Evolutionary conservation across 805 yeast genomes (phyloP), one percentile per base, ranked within the genome.

Genomic region (Grigorovia yakushimaensis): DNA sequence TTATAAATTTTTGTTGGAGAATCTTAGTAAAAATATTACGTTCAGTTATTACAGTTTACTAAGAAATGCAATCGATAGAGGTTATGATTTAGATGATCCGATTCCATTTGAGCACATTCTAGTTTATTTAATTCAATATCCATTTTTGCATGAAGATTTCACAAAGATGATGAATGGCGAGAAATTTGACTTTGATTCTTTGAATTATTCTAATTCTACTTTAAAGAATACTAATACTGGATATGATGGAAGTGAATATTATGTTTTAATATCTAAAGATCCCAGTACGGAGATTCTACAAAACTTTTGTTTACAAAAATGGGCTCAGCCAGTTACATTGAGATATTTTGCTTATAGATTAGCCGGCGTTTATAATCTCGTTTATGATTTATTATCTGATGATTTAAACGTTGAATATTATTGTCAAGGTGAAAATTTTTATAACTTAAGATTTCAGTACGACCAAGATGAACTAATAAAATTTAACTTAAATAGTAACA

Each of bases 311-410:
- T 52, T 42, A 10, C 48, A 56, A 2, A 20, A 4, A 18, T 82
- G 88, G 88, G 56, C 62, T 42, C 65, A 46, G 2, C 78, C 84
- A 1, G 69, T 79, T 18, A 81, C 88, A 0, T 59, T 79, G 19
- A 61, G 78, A 45, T 76, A 76, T 51, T 69, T 84, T 48, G 76
- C 84, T 0, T 73, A 76, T 1, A 66, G 87, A 47, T 56, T 74
- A 9, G 68, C 80, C 1, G 82, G 79, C 52, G 50, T 76, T 20
- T 59, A 65, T 43, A 38, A 48, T 11, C 39, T 37, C 13, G 36
- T 58, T 4, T 52, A 57, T 1, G 59, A 65, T 9, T 58, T 73
- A 20, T 50, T 72, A 17, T 66, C 76, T 0, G 58, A 65, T n/a
- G 52, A 62, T 7, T 49, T 71, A 18, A 60, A 72, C n/a, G 62